These are phyloP conservation scores for Nephelium lappaceum DNA, from an alignment of 345 rosid genomes.

Conservation along the genomic window DNA sequence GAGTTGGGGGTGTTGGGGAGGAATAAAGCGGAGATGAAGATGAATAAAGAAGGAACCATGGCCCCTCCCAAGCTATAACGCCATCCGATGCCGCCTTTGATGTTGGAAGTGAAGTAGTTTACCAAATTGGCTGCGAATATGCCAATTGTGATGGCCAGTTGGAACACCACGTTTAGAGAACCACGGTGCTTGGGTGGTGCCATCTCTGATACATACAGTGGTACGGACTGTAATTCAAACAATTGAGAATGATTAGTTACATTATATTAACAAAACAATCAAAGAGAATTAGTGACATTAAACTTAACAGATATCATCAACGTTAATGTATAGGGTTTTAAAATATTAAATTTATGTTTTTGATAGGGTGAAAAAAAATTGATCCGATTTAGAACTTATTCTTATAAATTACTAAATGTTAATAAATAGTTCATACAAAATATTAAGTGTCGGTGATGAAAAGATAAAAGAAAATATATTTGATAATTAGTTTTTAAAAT, in stretches of 20 bases:
- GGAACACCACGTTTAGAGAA: constrained; percentile 47
- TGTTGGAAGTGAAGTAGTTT: constrained; percentile 38
- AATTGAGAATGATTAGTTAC: no score
- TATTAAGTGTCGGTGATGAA: no score
- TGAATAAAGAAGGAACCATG: constrained; percentile 40
- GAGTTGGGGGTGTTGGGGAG: constrained; percentile 44
- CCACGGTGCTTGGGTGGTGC: constrained; percentile 60
- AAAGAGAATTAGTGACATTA: no score
- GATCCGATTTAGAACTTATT: no score
- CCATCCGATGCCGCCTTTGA: constrained; percentile 37
- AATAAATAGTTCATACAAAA: no score
- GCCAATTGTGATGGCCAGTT: constrained; percentile 53
- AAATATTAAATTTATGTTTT: no score
- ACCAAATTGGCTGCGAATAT: constrained; percentile 48
- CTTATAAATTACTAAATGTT: no score
- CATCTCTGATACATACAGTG: constrained; percentile 60
- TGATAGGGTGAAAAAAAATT: not conserved
- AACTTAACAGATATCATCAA: no score
- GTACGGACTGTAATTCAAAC: constrained; percentile 39
- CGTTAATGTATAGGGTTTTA: no score
- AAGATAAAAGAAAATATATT: not conserved
- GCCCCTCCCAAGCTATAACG: constrained; percentile 39
- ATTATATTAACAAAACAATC: no score
- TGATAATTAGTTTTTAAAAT: not conserved
- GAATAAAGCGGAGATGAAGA: constrained; percentile 23